phyloP scores from a whole-genome alignment of 2,329 filamentous ascomycete species.

The Cadophora gregata region DNA sequence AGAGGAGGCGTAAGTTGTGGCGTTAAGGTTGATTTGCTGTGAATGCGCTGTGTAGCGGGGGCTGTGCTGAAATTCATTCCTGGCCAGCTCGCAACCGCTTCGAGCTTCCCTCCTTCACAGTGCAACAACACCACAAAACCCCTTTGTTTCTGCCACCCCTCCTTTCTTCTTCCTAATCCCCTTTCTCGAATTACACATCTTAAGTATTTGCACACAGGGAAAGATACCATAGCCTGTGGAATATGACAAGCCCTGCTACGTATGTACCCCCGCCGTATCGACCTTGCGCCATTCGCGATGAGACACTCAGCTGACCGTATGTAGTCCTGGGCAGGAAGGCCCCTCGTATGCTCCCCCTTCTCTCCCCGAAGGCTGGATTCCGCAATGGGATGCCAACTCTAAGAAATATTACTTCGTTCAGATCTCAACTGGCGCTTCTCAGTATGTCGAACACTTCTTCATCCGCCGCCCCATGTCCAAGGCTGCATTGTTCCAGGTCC shows the following conservation, averaged over 20 bases:
- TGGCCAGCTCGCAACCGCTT: constrained; percentile 10
- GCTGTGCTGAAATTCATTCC: constrained; percentile 18
- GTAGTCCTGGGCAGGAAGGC: constrained; percentile 45
- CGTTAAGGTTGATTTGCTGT: constrained; percentile 15
- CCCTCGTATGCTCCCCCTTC: constrained; percentile 55
- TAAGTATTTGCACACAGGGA: background rate
- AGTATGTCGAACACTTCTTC: constrained; percentile 68
- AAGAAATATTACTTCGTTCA: constrained; percentile 76
- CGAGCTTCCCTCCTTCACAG: constrained; percentile 1
- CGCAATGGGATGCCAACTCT: constrained; percentile 69
- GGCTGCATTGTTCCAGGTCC: background rate
- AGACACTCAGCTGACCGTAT: constrained; percentile 24
- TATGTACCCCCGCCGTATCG: constrained; percentile 26
- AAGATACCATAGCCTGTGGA: constrained; percentile 13
- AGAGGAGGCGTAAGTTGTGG: constrained; percentile 8
- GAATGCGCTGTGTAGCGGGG: constrained; percentile 8
- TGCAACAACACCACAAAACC: constrained; percentile 7
- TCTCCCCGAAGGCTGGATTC: constrained; percentile 70
- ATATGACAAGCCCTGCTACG: constrained; percentile 43
- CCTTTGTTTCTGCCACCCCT: background rate
- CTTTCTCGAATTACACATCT: background rate
- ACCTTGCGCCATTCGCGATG: constrained; percentile 12
- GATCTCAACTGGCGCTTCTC: constrained; percentile 72
- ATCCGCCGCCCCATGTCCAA: background rate
- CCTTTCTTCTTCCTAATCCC: constrained; percentile 9